Evolutionary conservation across 2,329 filamentous ascomycete genomes (phyloP).

Genomic region (Diaporthe humulicola): DNA sequence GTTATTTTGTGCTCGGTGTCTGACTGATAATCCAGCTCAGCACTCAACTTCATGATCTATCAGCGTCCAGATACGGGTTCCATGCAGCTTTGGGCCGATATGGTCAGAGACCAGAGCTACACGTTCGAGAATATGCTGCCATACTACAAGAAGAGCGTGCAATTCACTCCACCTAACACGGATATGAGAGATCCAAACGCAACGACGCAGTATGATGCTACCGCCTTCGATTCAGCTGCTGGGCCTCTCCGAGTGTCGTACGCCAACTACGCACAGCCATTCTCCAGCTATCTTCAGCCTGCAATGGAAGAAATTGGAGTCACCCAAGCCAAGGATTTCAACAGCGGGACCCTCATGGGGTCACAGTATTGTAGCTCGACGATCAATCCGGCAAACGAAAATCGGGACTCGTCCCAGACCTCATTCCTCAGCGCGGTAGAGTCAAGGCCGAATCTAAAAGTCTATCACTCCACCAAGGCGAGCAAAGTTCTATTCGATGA

Average conservation of each 20-base stretch:
- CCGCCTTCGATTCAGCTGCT: not conserved
- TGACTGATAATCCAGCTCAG: not conserved
- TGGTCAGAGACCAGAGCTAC: constrained; percentile 12
- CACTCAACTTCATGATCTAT: constrained; percentile 18
- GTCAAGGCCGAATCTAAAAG: not conserved
- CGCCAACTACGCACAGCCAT: constrained; percentile 13
- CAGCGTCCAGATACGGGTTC: constrained; percentile 7
- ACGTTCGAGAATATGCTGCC: constrained; percentile 24
- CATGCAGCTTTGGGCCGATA: constrained; percentile 7
- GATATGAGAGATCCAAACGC: not conserved
- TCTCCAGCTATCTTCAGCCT: constrained; percentile 5
- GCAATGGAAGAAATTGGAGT: constrained; percentile 1
- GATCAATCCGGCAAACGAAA: not conserved
- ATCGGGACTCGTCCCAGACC: constrained; percentile 13
- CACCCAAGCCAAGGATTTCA: constrained; percentile 1
- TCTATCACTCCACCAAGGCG: constrained; percentile 14
- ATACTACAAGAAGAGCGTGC: constrained; percentile 8
- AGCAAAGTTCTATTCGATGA: not conserved
- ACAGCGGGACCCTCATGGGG: not conserved
- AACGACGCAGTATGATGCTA: not conserved
- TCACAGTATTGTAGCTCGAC: constrained; percentile 12
- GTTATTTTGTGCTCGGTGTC: not conserved
- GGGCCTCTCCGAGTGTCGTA: constrained; percentile 14
- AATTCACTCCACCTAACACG: constrained; percentile 6
- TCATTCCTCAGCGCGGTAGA: not conserved